Evolutionary conservation across 768 basidiomycete genomes (phyloP), one percentile per base, ranked within the genome.

Genomic region (Daedaleopsis sinensis): DNA sequence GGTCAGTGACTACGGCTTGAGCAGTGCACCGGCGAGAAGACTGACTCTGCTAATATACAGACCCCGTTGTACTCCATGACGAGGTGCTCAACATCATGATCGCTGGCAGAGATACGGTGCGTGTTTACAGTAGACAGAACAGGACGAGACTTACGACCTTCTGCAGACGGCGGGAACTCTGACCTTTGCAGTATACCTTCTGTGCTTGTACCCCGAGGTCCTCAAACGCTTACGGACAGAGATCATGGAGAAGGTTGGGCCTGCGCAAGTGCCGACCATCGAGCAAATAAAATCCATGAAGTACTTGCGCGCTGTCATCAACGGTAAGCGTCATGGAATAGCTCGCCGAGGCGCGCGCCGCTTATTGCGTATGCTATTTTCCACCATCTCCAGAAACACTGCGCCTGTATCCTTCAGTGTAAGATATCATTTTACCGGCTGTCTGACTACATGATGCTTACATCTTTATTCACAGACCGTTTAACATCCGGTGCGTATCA

Each of bases 401-500:
- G 5, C 55, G 75, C 1, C 63, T 76, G n/a, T 76, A 66, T 56
- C 74, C 75, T 1, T 58, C 71, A 15, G 72, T 74, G 71, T 72
- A 52, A 43, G 27, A 32, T 32, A 32, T 23, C 9, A 39, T 18
- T n/a, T n/a, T n/a, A n/a, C n/a, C n/a, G n/a, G 21, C 32, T 16
- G 3, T 15, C 35, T 37, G n/a, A 38, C 38, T 55, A 57, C 18
- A 57, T 42, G 2, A 21, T 21, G 47, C n/a, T 35, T 18, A 5
- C n/a, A 38, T 12, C 39, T 24, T n/a, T n/a, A n/a, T n/a, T n/a
- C n/a, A 43, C 21, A 78, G 77, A 3, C 77, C 77, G 0, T 70
- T 75, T 47, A 72, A 79, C 58, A 19, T 72, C 43, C 58, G 78
- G 76, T 71, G n/a, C n/a, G n/a, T n/a, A n/a, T n/a, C n/a, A n/a